These are phyloP conservation scores for Elsinoe arachidis DNA, from an alignment of 2,329 filamentous ascomycete species.

Conservation along the genomic window DNA sequence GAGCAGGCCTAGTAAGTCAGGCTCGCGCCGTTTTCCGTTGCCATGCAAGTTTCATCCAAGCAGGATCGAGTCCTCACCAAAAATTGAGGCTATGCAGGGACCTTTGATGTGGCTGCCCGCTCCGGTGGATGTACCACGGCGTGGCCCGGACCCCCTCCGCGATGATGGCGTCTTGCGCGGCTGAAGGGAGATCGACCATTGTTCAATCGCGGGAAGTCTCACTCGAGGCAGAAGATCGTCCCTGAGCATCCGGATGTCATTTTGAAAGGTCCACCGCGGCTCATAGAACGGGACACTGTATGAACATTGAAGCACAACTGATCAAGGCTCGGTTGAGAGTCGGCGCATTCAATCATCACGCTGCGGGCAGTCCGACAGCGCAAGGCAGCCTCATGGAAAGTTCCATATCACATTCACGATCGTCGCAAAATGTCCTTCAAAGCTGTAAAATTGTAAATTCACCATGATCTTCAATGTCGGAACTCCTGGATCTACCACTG, in stretches of 20 bases:
- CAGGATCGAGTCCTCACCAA: not conserved
- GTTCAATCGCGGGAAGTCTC: not conserved
- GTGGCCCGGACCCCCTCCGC: not conserved
- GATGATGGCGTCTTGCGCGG: slow-evolving; percentile 2
- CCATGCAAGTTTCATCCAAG: not conserved
- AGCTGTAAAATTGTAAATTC: not conserved
- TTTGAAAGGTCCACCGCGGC: too few species aligned
- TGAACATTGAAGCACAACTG: too few species aligned
- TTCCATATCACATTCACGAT: not conserved
- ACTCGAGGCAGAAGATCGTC: not conserved
- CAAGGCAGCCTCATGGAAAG: too few species aligned
- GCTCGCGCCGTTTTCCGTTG: not conserved
- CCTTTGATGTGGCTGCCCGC: not conserved
- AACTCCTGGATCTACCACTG: not conserved
- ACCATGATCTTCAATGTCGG: not conserved
- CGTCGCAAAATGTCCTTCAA: not conserved
- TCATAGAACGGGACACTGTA: too few species aligned
- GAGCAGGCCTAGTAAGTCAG: not conserved
- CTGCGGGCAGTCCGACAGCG: too few species aligned
- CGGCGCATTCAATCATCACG: too few species aligned
- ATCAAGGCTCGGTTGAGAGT: too few species aligned
- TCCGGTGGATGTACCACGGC: not conserved
- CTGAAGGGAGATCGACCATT: not conserved
- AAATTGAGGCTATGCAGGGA: not conserved
- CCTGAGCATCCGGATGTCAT: not conserved